Evolutionary conservation across 2,329 filamentous ascomycete species (phyloP), one percentile per base, ranked within the genome.

Genomic region (Exophiala aquamarina): DNA sequence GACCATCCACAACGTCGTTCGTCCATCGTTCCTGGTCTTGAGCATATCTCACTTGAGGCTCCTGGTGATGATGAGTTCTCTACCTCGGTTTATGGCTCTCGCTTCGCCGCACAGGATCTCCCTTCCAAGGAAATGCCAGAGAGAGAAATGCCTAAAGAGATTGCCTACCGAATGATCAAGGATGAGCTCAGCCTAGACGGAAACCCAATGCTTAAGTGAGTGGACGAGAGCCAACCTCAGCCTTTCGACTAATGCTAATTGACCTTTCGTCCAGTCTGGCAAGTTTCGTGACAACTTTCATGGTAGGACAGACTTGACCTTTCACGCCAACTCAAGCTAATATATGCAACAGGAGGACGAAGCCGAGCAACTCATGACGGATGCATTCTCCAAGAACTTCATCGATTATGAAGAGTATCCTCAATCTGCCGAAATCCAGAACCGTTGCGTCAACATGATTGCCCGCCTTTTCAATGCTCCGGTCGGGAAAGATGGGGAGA

Each of bases 101-200:
- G 78, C 55, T 96, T 89, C 65, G 92, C 92, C 17, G 79, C 81
- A 23, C 74, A 86, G 63, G 89, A 95, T 61, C 76, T 97, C 33
- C 90, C 91, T 20, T 81, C 79, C 63, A 76, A 87, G 63, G 86
- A 90, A 72, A 96, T 97, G 82, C 90, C 92, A 1, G 89, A 95
- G 61, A 63, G 71, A 15, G 88, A 94, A 70, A 95, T 96, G 91
- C 92, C 92, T 35, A 83, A 81, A 59, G 87, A 95, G 58, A 81
- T 95, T 42, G 92, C 92, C n/a, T 95, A 96, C 69, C 85, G 90
- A 39, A 87, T 96, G 87, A 96, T 96, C 76, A 92, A 89, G 75
- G 92, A 96, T 66, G 89, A 95, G 64, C 76, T 96, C 56, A 93
- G 87, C 55, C 75, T 96, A 42, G 92, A 97, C 65, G 90, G 90